Conservation (phyloP, 441 rosid species). For the Adansonia grandidieri region DNA sequence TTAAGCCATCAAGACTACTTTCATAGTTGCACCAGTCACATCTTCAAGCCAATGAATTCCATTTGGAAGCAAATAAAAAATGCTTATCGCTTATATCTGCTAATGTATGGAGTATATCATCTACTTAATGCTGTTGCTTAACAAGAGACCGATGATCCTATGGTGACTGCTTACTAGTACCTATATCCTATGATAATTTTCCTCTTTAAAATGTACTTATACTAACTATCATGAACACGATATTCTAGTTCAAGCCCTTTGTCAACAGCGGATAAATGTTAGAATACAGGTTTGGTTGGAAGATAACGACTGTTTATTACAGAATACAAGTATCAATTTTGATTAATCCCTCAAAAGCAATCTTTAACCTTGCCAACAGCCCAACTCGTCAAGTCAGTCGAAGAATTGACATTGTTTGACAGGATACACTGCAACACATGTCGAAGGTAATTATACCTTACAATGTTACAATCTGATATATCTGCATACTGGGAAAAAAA, state of each 20-base stretch:
- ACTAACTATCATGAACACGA: background rate
- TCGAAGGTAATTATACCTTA: background rate
- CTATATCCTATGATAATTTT: background rate
- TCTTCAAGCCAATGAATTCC: background rate
- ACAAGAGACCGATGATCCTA: no score
- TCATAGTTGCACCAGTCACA: background rate
- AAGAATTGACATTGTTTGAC: no score
- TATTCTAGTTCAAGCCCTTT: background rate
- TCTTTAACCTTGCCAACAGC: background rate
- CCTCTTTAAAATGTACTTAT: background rate
- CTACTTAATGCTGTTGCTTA: background rate
- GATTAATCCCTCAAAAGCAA: background rate
- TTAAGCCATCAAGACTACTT: background rate
- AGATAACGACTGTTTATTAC: background rate
- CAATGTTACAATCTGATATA: background rate
- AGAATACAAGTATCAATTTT: background rate
- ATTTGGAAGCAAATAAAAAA: slow-evolving; percentile 1
- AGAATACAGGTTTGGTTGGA: background rate
- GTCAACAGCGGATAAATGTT: background rate
- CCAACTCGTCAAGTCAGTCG: no score
- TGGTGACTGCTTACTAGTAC: background rate
- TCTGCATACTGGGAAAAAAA: background rate
- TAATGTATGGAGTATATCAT: background rate
- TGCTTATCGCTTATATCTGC: background rate
- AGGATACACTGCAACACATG: background rate